These are phyloP conservation scores for Hypoxylon perforatum DNA, from an alignment of 495 filamentous ascomycete species.

Conservation along the genomic window DNA sequence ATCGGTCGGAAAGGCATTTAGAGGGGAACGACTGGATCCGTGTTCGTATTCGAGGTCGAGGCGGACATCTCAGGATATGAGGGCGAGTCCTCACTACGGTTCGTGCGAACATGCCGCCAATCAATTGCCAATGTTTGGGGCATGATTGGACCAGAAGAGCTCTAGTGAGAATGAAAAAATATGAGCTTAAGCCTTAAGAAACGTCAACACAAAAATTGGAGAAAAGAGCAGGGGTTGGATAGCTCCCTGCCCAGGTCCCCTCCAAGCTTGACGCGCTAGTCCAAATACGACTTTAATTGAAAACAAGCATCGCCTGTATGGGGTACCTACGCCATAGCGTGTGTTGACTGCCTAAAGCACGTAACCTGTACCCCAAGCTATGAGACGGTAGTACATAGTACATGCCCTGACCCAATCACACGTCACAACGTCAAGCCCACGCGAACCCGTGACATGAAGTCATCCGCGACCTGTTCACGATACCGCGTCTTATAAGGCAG, in stretches of 20 bases:
- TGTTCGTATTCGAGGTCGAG: constrained; percentile 18
- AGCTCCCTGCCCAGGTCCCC: background rate
- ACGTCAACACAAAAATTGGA: constrained; percentile 18
- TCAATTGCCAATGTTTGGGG: constrained; percentile 16
- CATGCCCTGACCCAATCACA: constrained; percentile 31
- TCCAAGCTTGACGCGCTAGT: constrained; percentile 18
- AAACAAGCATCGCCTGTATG: constrained; percentile 9
- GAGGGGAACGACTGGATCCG: constrained; percentile 6
- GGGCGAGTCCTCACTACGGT: constrained; percentile 29
- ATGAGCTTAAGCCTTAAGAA: constrained; percentile 5
- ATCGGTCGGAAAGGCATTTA: constrained; percentile 27
- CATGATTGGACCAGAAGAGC: constrained; percentile 20
- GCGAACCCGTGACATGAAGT: constrained; percentile 41
- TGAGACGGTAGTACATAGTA: constrained; percentile 1
- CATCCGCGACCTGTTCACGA: constrained; percentile 30
- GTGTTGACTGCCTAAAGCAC: constrained; percentile 8
- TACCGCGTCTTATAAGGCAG: constrained; percentile 11
- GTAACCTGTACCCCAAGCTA: constrained; percentile 19
- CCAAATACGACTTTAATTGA: background rate
- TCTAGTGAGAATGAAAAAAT: constrained; percentile 11
- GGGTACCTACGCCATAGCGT: constrained; percentile 4
- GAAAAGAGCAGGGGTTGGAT: constrained; percentile 15
- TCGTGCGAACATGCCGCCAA: constrained; percentile 42
- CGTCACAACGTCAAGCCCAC: constrained; percentile 20
- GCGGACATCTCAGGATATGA: constrained; percentile 21